These are phyloP conservation scores for Rickenella mellea DNA, from an alignment of 768 basidiomycete genomes.

Conservation along the genomic window DNA sequence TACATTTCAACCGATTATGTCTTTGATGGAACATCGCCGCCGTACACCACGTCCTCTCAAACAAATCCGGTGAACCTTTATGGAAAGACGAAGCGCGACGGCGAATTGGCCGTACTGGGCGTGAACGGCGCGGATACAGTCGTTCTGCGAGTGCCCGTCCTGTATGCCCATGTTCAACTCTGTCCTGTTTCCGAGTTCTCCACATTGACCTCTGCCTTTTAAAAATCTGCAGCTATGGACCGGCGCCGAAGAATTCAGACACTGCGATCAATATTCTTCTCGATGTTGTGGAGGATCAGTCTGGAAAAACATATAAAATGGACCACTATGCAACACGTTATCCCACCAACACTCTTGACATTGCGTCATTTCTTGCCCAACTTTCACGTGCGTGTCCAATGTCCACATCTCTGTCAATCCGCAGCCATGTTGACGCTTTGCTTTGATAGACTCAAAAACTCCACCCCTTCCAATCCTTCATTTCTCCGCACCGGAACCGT, in stretches of 20 bases:
- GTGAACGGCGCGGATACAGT: conserved; percentile 47
- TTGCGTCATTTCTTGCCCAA: conserved; percentile 76
- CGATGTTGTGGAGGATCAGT: conserved; percentile 80
- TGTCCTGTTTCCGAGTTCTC: not conserved
- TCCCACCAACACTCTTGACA: conserved; percentile 85
- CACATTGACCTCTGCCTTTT: conserved; percentile 5
- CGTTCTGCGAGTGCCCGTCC: conserved; percentile 82
- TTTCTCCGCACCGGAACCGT: conserved; percentile 72
- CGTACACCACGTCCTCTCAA: conserved; percentile 64
- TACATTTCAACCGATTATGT: conserved; percentile 98
- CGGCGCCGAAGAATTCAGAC: conserved; percentile 75
- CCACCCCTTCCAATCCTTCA: conserved; percentile 69
- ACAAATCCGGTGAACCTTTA: conserved; percentile 88
- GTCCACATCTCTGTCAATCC: not conserved
- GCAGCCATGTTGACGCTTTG: not conserved
- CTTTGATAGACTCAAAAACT: not conserved
- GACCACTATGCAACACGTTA: conserved; percentile 90
- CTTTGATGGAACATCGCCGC: conserved; percentile 88
- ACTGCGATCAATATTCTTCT: conserved; percentile 83
- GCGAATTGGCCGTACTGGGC: conserved; percentile 69
- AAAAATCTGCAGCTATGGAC: conserved; percentile 60
- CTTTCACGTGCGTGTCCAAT: conserved; percentile 44
- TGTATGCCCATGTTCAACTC: conserved; percentile 38
- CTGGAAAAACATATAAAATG: conserved; percentile 87
- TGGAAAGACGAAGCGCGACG: conserved; percentile 78